Base-by-base conservation (phyloP, 306 rosid species). In the Cucumis melo region DNA sequence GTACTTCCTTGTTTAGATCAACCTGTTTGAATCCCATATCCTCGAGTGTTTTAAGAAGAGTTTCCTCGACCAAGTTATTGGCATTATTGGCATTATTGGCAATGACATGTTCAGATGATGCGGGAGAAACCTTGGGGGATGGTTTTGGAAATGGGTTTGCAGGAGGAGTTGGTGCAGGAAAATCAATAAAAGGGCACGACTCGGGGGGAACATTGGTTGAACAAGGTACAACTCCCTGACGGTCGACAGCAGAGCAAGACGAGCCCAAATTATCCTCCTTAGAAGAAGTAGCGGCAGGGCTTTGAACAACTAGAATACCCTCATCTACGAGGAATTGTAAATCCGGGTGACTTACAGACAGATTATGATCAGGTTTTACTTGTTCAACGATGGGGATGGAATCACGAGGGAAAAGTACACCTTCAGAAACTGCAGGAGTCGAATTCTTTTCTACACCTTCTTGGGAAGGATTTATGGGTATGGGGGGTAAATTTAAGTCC, bases 11-110 rank as follows among this genome's bases (percentile, higher is more conserved):
- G 89, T 95, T 95, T 78, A 92, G 70, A 83, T 88, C 85, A 38
- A 85, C 79, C 81, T 88, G 90, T 79, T 81, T 88, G 73, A 95
- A 95, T 53, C 98, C 98, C 99, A 95, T 92, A 75, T 60, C 87
- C 80, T 85, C 88, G 1, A 92, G 98, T 77, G 91, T 95, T 82
- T 82, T 89, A 55, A 95, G 98, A 32, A 95, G 93, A 56, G 59
- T 70, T 54, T 89, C 93, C 83, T 89, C 97, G 10, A 87, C 39
- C 41, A 64, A 5, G 27, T 76, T 77, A 15, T 16, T 46, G 16
- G 16, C 51, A 46, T 46, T 46, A 17, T 76, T 73, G 63, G 53
- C 53, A 46, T 46, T 46, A 17, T 76, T 73, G 63, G 81, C 80
- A 62, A n/a, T 78, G 73, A 63, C 60, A 19, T 77, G 83, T 36